These are phyloP conservation scores for Deuterostichococcus epilithicus DNA, from an alignment of 139 green algal species.

Conservation along the genomic window DNA sequence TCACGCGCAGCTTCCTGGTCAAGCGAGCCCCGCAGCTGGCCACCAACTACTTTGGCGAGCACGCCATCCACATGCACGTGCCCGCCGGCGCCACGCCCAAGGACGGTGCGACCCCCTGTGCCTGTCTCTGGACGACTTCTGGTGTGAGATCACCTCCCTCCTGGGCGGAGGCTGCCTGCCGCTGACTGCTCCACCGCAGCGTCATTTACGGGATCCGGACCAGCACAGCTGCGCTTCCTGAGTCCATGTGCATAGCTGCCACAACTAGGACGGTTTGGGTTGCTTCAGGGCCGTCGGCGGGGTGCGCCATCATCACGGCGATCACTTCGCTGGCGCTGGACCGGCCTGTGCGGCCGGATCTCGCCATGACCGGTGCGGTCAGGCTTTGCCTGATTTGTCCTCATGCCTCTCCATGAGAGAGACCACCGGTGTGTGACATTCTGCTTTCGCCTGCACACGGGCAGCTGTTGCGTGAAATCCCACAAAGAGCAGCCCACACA, in stretches of 20 bases:
- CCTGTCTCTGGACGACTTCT: no score
- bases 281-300: constrained; percentile 61
- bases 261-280: no score
- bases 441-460: background rate
- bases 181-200: no score
- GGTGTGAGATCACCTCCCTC: no score
- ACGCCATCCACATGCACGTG: constrained; percentile 90
- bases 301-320: constrained; percentile 89
- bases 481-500: no score
- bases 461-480: background rate
- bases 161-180: no score
- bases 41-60: constrained; percentile 50
- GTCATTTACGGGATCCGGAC: no score
- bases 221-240: no score
- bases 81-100: constrained; percentile 91
- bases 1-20: constrained; percentile 62
- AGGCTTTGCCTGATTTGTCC: background rate
- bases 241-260: no score
- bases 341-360: constrained; percentile 56
- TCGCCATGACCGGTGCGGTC: constrained; percentile 83
- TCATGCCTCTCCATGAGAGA: background rate
- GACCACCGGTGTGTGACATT: background rate
- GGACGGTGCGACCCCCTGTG: constrained; percentile 45
- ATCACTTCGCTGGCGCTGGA: constrained; percentile 86
- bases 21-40: background rate